Conservation (phyloP, 192 early-diverging fungal genomes). For the Coemansia sp. region DNA sequence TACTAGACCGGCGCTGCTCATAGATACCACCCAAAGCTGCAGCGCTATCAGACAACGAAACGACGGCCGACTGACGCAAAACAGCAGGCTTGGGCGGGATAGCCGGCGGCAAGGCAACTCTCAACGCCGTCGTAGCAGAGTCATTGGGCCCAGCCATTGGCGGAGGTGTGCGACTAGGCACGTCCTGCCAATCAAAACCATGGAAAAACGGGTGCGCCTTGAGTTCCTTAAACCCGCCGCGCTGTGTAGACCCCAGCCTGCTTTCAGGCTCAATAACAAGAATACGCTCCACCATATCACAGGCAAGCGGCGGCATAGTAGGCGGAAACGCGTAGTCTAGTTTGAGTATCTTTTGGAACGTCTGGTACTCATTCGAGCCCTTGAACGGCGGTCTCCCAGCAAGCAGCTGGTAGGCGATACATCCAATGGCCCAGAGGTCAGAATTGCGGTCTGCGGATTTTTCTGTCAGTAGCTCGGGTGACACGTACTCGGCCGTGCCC, state of each 20-base stretch:
- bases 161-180: conserved; percentile 47
- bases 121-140: background rate
- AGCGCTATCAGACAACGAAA: background rate
- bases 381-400: conserved; percentile 93
- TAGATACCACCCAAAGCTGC: background rate
- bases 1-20: conserved; percentile 32
- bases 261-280: conserved; percentile 66
- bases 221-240: conserved; percentile 61
- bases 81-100: conserved; percentile 50
- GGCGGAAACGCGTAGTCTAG: conserved; percentile 85
- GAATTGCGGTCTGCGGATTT: conserved; percentile 77
- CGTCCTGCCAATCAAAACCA: conserved; percentile 70
- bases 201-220: conserved; percentile 81
- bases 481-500: conserved; percentile 98
- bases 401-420: conserved; percentile 92
- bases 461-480: conserved; percentile 92
- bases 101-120: conserved; percentile 23
- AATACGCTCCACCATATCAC: conserved; percentile 77
- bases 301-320: conserved; percentile 66
- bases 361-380: conserved; percentile 92
- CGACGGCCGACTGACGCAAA: conserved; percentile 27
- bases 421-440: conserved; percentile 83
- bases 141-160: conserved; percentile 29
- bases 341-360: conserved; percentile 92
- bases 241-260: conserved; percentile 63